A percentile compares a stretch with the other conserved stretches of the same genome.
phyloP scores from a whole-genome alignment of 2,329 filamentous ascomycete genomes.

The Penicillium sp. region DNA sequence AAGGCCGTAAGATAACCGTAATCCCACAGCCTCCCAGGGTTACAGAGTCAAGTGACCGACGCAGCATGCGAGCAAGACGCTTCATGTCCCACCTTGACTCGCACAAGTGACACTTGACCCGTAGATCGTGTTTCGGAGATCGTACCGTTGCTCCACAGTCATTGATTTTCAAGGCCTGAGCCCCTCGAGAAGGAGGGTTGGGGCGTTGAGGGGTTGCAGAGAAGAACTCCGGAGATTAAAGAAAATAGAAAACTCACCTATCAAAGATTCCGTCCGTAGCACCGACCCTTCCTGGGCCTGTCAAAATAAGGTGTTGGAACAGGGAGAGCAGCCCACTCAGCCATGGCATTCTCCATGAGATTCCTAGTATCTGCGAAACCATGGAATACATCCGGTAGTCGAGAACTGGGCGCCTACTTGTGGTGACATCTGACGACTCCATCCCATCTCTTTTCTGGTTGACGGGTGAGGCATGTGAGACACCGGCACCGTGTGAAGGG shows the following conservation, averaged over 20 bases:
- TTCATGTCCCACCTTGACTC: conserved; percentile 23
- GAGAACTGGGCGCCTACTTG: conserved; percentile 54
- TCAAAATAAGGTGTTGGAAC: conserved; percentile 62
- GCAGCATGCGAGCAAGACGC: conserved; percentile 46
- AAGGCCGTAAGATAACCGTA: conserved; percentile 25
- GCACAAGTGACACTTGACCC: conserved; percentile 22
- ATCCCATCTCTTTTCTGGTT: conserved; percentile 24
- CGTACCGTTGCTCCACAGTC: conserved; percentile 26
- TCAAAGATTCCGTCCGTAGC: conserved; percentile 70
- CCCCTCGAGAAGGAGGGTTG: conserved; percentile 8
- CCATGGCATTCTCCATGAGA: conserved; percentile 83
- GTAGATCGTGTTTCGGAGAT: conserved; percentile 30
- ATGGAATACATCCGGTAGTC: conserved; percentile 70
- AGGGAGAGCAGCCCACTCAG: conserved; percentile 66
- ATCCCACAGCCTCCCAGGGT: conserved; percentile 10
- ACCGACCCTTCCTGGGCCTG: conserved; percentile 67
- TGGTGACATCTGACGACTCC: conserved; percentile 20
- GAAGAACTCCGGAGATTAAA: conserved; percentile 9
- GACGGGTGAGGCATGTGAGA: conserved; percentile 21
- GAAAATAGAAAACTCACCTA: conserved; percentile 58
- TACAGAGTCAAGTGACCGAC: conserved; percentile 52
- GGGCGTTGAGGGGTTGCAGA: neutral
- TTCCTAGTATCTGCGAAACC: conserved; percentile 61
- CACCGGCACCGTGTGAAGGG: conserved; percentile 19
- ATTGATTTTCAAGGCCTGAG: conserved; percentile 16